These are phyloP conservation scores for Porodaedalea pini DNA, from an alignment of 1,284 basidiomycete genomes.

Conservation along the genomic window DNA sequence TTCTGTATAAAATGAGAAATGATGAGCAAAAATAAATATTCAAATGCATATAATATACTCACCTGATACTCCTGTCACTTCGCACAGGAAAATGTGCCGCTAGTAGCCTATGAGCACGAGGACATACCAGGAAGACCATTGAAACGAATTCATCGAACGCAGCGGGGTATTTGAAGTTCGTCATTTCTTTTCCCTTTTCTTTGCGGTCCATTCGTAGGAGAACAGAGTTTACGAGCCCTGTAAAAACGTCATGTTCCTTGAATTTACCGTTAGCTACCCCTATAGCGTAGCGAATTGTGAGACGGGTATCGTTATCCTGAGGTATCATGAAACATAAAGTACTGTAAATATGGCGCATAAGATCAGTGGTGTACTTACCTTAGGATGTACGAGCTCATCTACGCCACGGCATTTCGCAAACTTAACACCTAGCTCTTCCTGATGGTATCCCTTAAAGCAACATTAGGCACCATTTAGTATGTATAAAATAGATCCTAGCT, in stretches of 20 bases:
- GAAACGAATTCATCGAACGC: not conserved
- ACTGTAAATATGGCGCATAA: too few relatives aligned
- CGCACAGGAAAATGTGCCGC: not conserved
- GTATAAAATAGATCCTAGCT: too few relatives aligned
- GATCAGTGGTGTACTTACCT: not conserved
- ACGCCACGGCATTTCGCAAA: not conserved
- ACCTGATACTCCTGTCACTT: not conserved
- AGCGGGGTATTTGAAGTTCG: not conserved
- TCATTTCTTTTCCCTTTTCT: not conserved
- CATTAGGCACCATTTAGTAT: too few relatives aligned
- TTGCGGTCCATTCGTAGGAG: not conserved
- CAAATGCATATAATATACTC: too few relatives aligned
- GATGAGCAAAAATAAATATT: too few relatives aligned
- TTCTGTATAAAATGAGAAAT: too few relatives aligned
- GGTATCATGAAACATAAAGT: not conserved
- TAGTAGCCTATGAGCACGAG: not conserved
- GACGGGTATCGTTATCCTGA: not conserved
- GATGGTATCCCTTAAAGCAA: not conserved
- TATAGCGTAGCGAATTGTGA: not conserved
- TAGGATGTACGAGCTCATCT: not conserved
- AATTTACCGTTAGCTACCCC: not conserved
- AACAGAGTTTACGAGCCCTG: not conserved
- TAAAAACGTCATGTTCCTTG: not conserved
- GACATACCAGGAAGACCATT: not conserved
- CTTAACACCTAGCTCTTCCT: not conserved